Percentiles rank a stretch among this genome's conserved stretches.
Evolutionary conservation across 2,329 filamentous ascomycete species (phyloP).

Genomic region (Tolypocladium inflatum): DNA sequence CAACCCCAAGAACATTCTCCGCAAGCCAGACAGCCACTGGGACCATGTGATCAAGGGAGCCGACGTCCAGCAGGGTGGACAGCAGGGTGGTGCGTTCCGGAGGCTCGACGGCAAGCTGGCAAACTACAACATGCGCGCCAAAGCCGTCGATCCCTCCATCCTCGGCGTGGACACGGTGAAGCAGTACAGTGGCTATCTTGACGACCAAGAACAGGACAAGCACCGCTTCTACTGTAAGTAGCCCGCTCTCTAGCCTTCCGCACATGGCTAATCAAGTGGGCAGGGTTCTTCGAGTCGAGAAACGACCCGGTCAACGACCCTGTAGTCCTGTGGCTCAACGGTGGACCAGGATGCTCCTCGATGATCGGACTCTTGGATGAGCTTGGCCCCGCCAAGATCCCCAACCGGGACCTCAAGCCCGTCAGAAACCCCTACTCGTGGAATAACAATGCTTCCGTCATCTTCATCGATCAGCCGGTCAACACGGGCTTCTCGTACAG

Average conservation of each 20-base stretch:
- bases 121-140: conserved; percentile 77
- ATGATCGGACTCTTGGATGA: conserved; percentile 43
- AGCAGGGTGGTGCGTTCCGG: conserved; percentile 18
- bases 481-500: conserved; percentile 29
- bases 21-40: not conserved
- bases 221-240: conserved; percentile 91
- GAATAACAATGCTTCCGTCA: conserved; percentile 55
- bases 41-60: conserved; percentile 1
- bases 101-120: conserved; percentile 77
- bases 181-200: conserved; percentile 96
- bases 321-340: conserved; percentile 46
- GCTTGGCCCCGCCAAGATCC: conserved; percentile 73
- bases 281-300: conserved; percentile 48
- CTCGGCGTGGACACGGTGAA: conserved; percentile 88
- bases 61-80: not conserved
- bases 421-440: conserved; percentile 50
- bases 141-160: conserved; percentile 75
- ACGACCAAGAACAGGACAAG: conserved; percentile 92
- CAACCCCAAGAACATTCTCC: not conserved
- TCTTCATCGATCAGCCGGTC: conserved; percentile 58
- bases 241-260: conserved; percentile 6
- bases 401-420: conserved; percentile 16
- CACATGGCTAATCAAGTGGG: not conserved
- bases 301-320: conserved; percentile 24
- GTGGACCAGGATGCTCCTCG: conserved; percentile 22